Conservation (phyloP, 768 basidiomycete genomes). For the Trametes elegans region DNA sequence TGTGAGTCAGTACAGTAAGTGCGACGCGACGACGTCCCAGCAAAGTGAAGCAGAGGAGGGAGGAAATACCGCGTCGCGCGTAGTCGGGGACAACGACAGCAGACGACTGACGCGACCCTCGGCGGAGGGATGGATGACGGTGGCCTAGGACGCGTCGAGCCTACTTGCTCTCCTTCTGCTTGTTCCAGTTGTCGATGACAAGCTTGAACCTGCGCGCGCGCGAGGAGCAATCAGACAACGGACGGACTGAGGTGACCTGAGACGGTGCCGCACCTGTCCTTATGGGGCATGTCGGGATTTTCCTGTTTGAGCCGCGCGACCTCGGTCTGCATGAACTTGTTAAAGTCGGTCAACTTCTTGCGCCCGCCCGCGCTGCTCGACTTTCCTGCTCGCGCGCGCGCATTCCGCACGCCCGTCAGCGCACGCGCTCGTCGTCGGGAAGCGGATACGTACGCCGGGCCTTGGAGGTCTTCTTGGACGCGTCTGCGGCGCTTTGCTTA, state of each 20-base stretch:
- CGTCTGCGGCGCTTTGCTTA: constrained; percentile 16
- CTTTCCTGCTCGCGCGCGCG: constrained; percentile 39
- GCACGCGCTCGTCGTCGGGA: not conserved
- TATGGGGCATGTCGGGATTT: constrained; percentile 69
- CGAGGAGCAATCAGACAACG: constrained; percentile 5
- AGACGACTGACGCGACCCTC: no score
- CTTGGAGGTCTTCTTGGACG: constrained; percentile 21
- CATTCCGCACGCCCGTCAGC: constrained; percentile 4
- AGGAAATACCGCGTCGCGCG: not conserved
- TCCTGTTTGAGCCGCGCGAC: constrained; percentile 77
- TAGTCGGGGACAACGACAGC: no score
- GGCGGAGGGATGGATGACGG: not conserved
- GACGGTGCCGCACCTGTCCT: constrained; percentile 56
- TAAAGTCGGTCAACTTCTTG: constrained; percentile 70
- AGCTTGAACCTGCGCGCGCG: constrained; percentile 45
- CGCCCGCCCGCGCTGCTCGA: constrained; percentile 50
- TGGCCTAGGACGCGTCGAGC: not conserved
- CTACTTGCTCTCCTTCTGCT: constrained; percentile 55
- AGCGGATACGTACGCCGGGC: constrained; percentile 22
- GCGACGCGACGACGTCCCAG: not conserved
- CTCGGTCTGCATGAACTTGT: constrained; percentile 79
- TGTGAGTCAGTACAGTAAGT: constrained; percentile 4
- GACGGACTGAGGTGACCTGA: constrained; percentile 25
- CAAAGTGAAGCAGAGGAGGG: constrained; percentile 36
- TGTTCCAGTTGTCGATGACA: constrained; percentile 78